Percentiles rank a stretch among this genome's conserved stretches.
Conservation (phyloP, 164 flowering plant species). For the Sextonia rubra region DNA sequence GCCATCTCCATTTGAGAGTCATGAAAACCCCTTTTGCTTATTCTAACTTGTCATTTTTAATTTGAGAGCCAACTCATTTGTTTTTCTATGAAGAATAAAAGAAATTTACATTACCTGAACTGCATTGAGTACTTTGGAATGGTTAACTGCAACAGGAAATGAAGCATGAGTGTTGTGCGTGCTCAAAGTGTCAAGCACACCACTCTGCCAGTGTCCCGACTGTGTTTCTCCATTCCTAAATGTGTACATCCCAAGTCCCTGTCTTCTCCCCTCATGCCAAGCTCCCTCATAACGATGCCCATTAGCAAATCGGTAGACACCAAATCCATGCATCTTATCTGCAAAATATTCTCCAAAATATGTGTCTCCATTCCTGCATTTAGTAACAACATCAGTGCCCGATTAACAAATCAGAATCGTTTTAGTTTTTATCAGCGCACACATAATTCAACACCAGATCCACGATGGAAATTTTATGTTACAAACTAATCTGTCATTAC, state of each 20-base stretch:
- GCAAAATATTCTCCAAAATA: slow-evolving; percentile 97
- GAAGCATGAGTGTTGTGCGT: slow-evolving; percentile 38
- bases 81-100: neutral
- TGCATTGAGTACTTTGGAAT: slow-evolving; percentile 56
- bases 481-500: no score
- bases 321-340: slow-evolving; percentile 97
- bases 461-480: neutral
- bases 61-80: neutral
- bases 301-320: slow-evolving; percentile 79
- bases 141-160: slow-evolving; percentile 52
- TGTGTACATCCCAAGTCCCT: slow-evolving; percentile 82
- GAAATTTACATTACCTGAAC: slow-evolving; percentile 54
- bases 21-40: neutral
- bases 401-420: neutral
- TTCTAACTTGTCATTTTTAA: neutral
- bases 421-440: neutral
- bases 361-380: slow-evolving; percentile 82
- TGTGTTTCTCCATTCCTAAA: slow-evolving; percentile 78
- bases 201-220: slow-evolving; percentile 90
- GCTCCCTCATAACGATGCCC: slow-evolving; percentile 88
- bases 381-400: neutral
- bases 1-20: neutral
- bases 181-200: slow-evolving; percentile 58
- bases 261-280: slow-evolving; percentile 90
- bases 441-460: neutral